Evolutionary conservation across 768 basidiomycete genomes (phyloP).

Genomic region (Pleurotus platypus): DNA sequence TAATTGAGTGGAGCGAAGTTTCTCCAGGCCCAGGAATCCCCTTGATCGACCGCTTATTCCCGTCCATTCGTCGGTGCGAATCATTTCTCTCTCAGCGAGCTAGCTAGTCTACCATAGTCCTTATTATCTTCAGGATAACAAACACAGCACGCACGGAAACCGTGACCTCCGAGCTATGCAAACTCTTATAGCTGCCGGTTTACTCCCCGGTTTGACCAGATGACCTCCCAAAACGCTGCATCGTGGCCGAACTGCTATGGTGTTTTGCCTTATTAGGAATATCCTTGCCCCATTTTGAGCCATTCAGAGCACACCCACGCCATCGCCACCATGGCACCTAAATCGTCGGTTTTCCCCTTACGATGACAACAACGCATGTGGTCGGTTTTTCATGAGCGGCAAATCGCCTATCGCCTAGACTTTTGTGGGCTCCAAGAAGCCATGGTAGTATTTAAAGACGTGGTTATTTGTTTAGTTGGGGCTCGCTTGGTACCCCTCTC

Average conservation of each 20-base stretch:
- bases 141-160: conserved; percentile 5
- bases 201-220: neutral
- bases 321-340: conserved; percentile 8
- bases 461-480: neutral
- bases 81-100: conserved; percentile 6
- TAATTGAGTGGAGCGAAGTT: too few relatives aligned
- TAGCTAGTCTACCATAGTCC: neutral
- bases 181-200: neutral
- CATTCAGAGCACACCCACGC: conserved; percentile 3
- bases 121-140: neutral
- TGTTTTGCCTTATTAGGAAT: conserved; percentile 5
- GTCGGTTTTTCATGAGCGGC: conserved; percentile 7
- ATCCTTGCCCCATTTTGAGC: neutral
- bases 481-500: conserved; percentile 1
- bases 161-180: conserved; percentile 1
- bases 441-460: conserved; percentile 7
- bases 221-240: neutral
- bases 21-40: too few relatives aligned
- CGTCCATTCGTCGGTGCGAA: neutral
- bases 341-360: conserved; percentile 1
- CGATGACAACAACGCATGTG: conserved; percentile 5
- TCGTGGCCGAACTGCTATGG: neutral
- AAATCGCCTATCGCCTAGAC: neutral
- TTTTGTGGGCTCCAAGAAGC: neutral
- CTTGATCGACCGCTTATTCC: neutral